Percentiles rank a stretch among this genome's conserved stretches.
Conservation (phyloP, 306 rosid species). For the Malus fusca region DNA sequence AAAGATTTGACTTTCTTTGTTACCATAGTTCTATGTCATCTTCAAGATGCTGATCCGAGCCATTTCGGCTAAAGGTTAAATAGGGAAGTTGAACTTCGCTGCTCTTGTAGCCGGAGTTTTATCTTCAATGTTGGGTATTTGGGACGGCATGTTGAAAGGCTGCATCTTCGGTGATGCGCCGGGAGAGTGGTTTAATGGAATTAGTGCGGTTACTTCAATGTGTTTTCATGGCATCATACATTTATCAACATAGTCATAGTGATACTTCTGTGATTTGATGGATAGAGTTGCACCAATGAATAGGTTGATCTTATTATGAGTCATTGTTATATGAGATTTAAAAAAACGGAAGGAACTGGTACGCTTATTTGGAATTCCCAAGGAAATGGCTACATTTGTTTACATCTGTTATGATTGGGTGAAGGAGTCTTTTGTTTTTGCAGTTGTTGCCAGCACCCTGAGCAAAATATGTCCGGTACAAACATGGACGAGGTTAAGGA, state of each 20-base stretch:
- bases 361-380: neutral
- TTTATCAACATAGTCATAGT: neutral
- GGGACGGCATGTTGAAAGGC: neutral
- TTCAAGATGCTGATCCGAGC: neutral
- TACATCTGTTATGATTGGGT: neutral
- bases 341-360: neutral
- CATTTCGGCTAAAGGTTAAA: neutral
- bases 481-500: slow-evolving; percentile 46
- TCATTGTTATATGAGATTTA: neutral
- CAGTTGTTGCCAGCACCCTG: slow-evolving; percentile 11
- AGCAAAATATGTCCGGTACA: slow-evolving; percentile 48
- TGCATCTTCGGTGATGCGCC: neutral
- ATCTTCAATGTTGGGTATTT: neutral
- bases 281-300: neutral
- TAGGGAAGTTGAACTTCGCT: neutral
- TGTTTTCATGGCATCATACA: neutral
- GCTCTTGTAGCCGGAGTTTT: neutral
- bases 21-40: neutral
- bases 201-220: neutral
- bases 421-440: slow-evolving; percentile 11
- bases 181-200: neutral
- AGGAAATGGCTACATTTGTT: neutral
- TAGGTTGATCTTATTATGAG: neutral
- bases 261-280: neutral
- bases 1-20: neutral